These are phyloP conservation scores for Schizosaccharomyces osmophilus DNA, from an alignment of 805 yeast species.

Conservation along the genomic window DNA sequence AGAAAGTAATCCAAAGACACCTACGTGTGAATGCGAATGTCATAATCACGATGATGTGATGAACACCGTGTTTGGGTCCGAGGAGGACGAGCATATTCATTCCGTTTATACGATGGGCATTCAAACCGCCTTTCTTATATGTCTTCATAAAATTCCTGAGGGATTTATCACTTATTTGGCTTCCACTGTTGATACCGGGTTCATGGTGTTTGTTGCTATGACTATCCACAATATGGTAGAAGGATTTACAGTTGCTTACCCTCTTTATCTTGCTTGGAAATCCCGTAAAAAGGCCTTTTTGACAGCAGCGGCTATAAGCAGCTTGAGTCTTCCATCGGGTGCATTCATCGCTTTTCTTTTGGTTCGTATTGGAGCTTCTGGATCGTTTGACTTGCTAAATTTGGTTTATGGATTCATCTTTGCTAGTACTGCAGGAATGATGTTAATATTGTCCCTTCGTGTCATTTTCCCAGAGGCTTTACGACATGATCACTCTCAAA, in stretches of 20 bases:
- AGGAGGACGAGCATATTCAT: conserved; percentile 38
- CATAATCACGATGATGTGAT: conserved; percentile 30
- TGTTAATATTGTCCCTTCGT: conserved; percentile 45
- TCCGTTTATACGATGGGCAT: conserved; percentile 31
- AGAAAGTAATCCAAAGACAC: background rate
- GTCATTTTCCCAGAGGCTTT: conserved; percentile 10
- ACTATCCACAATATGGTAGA: conserved; percentile 79
- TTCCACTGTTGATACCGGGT: conserved; percentile 45
- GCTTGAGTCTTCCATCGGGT: conserved; percentile 72
- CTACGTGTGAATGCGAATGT: conserved; percentile 20
- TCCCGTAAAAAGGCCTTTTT: conserved; percentile 36
- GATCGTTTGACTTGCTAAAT: background rate
- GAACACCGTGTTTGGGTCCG: conserved; percentile 22
- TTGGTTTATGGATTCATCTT: conserved; percentile 32
- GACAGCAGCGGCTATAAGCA: conserved; percentile 49
- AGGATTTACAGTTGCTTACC: conserved; percentile 83
- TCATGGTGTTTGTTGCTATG: conserved; percentile 60
- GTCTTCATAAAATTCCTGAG: conserved; percentile 82
- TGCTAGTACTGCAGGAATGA: conserved; percentile 49
- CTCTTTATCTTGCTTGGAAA: conserved; percentile 54
- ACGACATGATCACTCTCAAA: background rate
- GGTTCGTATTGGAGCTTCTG: conserved; percentile 9
- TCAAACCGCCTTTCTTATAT: conserved; percentile 69
- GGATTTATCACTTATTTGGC: conserved; percentile 78
- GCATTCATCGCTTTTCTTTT: conserved; percentile 46